These are phyloP conservation scores for Lodderomyces beijingensis DNA, from an alignment of 1,139 yeast species.

Conservation along the genomic window DNA sequence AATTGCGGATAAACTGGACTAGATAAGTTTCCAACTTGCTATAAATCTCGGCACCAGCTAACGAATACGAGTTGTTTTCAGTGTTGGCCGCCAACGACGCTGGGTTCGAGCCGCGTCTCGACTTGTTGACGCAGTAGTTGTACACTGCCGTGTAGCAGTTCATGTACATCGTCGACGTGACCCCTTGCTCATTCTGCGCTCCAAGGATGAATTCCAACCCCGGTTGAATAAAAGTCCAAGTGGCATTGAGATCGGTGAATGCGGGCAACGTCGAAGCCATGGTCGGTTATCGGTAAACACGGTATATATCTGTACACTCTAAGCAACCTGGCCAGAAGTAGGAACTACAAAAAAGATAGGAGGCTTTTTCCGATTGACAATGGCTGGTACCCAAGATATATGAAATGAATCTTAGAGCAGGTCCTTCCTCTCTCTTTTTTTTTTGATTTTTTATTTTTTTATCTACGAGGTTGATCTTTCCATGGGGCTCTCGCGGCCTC, in stretches of 20 bases:
- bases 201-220: conserved; percentile 69
- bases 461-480: too few relatives aligned
- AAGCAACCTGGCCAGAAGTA: too few relatives aligned
- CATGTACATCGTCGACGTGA: conserved; percentile 72
- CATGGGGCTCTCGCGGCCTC: too few relatives aligned
- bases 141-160: conserved; percentile 79
- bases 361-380: too few relatives aligned
- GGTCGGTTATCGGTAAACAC: too few relatives aligned
- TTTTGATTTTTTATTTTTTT: too few relatives aligned
- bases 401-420: too few relatives aligned
- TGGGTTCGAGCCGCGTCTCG: conserved; percentile 33
- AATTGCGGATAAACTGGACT: conserved; percentile 51
- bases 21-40: conserved; percentile 65
- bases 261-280: conserved; percentile 18
- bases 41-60: conserved; percentile 89
- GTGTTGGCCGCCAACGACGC: conserved; percentile 13
- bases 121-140: conserved; percentile 86
- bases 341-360: too few relatives aligned
- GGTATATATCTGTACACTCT: too few relatives aligned
- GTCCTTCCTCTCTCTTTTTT: too few relatives aligned
- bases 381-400: too few relatives aligned
- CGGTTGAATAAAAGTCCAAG: conserved; percentile 76
- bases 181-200: conserved; percentile 58
- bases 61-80: conserved; percentile 35
- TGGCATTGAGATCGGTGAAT: conserved; percentile 56